These are phyloP conservation scores for Plasmopara muralis DNA, from an alignment of 352 stramenopile species.

Conservation along the genomic window DNA sequence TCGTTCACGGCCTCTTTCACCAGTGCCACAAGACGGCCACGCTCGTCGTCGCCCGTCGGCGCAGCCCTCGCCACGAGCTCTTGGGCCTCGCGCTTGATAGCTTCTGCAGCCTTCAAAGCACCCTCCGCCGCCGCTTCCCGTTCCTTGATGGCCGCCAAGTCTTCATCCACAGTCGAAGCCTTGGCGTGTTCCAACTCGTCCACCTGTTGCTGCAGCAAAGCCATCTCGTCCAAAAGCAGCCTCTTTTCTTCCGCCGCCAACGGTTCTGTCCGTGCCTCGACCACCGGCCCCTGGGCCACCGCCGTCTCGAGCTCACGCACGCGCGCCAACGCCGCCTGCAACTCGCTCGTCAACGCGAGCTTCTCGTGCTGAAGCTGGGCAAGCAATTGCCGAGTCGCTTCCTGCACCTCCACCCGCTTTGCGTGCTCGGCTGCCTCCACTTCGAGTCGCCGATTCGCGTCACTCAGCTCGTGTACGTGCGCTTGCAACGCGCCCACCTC, in stretches of 20 bases:
- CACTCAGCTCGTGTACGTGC: slow-evolving; percentile 31
- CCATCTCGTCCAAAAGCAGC: too few species aligned
- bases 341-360: slow-evolving; percentile 8
- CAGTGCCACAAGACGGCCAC: slow-evolving; percentile 37
- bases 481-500: slow-evolving; percentile 26
- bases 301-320: too few species aligned
- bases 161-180: too few species aligned
- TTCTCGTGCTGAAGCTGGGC: too few species aligned
- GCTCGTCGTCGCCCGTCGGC: slow-evolving; percentile 9
- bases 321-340: neutral
- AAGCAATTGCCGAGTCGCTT: slow-evolving; percentile 9
- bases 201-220: too few species aligned
- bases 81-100: slow-evolving; percentile 25
- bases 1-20: slow-evolving; percentile 79
- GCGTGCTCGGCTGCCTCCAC: slow-evolving; percentile 30
- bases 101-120: slow-evolving; percentile 6
- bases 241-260: too few species aligned
- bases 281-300: too few species aligned
- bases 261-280: too few species aligned
- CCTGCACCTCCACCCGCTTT: slow-evolving; percentile 17
- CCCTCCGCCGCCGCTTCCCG: too few species aligned
- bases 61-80: too few species aligned
- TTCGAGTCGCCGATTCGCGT: slow-evolving; percentile 36
- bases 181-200: too few species aligned
- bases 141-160: too few species aligned